Percentiles rank a stretch among this genome's conserved stretches.
These are phyloP conservation scores for Ilyonectria robusta DNA, from an alignment of 2,329 filamentous ascomycete genomes.

Conservation along the genomic window DNA sequence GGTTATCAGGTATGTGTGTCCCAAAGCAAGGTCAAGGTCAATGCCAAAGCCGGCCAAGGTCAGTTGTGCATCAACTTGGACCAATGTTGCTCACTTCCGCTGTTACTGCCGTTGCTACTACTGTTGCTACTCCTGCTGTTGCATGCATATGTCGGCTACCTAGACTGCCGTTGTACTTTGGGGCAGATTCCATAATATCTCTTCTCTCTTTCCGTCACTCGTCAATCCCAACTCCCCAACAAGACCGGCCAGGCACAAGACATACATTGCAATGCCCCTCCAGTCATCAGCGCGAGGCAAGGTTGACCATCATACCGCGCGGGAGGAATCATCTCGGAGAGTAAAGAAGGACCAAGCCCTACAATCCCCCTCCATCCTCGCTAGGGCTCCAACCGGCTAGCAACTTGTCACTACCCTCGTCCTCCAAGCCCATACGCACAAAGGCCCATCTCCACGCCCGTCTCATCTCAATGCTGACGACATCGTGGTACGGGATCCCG, in stretches of 20 bases:
- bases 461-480: conserved; percentile 26
- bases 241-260: background rate
- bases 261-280: background rate
- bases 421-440: background rate
- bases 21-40: background rate
- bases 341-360: conserved; percentile 15
- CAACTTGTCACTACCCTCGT: background rate
- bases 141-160: background rate
- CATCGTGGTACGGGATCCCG: conserved; percentile 3
- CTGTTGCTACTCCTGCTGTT: background rate
- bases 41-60: background rate
- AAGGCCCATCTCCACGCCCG: conserved; percentile 9
- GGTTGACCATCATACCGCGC: conserved; percentile 10
- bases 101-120: background rate
- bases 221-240: background rate
- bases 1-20: background rate
- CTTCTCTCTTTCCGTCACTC: background rate
- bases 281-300: conserved; percentile 10
- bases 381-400: conserved; percentile 13
- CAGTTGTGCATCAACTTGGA: background rate
- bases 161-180: background rate
- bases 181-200: background rate
- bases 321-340: conserved; percentile 18
- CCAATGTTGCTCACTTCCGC: background rate
- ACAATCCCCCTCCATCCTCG: background rate